Conservation (phyloP, 2,329 filamentous ascomycete species). For the Hysterium pulicare region DNA sequence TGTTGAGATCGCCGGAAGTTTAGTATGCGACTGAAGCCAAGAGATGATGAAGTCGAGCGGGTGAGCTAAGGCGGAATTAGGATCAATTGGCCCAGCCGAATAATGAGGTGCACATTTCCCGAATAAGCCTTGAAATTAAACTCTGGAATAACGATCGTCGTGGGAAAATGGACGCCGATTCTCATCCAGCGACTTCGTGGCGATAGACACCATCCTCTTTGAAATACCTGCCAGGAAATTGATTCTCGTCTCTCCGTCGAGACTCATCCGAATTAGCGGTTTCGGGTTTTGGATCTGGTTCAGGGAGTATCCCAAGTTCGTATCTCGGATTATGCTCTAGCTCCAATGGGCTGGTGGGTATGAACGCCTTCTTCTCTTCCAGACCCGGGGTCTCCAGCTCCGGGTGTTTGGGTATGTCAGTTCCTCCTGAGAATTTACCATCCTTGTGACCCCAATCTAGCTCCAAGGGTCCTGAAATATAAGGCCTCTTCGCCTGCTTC, state of each 20-base stretch:
- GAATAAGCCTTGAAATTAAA: too few species aligned
- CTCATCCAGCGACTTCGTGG: neutral
- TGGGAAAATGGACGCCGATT: too few species aligned
- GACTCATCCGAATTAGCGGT: neutral
- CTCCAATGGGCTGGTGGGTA: conserved; percentile 4
- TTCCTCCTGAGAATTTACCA: neutral
- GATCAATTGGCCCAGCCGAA: too few species aligned
- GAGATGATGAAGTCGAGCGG: too few species aligned
- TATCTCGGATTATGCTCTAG: conserved; percentile 1
- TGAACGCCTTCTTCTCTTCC: neutral
- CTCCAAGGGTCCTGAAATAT: neutral
- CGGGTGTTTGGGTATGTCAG: neutral
- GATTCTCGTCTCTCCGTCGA: neutral
- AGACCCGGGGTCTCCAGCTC: neutral
- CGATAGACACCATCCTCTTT: neutral
- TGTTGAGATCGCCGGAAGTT: too few species aligned
- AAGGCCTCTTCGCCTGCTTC: neutral
- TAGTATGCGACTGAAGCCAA: too few species aligned
- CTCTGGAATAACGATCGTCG: too few species aligned
- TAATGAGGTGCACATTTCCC: too few species aligned
- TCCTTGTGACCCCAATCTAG: neutral
- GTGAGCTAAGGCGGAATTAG: too few species aligned
- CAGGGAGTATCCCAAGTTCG: conserved; percentile 2
- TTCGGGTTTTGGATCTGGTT: neutral
- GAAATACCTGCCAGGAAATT: neutral